Evolutionary conservation across 352 stramenopile genomes (phyloP).

Genomic region (Globisporangium nunn): DNA sequence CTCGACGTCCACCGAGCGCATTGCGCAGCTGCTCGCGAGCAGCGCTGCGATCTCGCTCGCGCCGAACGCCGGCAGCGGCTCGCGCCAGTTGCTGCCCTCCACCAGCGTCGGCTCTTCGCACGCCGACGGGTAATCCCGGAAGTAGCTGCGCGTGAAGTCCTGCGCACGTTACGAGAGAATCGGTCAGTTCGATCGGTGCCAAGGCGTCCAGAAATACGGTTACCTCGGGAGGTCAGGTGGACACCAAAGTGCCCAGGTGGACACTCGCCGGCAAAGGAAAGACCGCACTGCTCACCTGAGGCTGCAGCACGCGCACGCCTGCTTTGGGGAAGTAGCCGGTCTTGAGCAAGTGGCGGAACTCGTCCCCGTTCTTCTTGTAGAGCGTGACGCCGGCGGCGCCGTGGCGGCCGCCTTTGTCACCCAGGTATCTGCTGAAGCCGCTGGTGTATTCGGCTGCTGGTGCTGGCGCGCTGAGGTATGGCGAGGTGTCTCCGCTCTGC

Average conservation of each 20-base stretch:
- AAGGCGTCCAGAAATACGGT: no score
- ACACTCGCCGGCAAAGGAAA: neutral
- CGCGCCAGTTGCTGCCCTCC: constrained; percentile 14
- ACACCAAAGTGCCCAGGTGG: neutral
- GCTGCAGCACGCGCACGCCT: constrained; percentile 23
- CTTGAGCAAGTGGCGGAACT: constrained; percentile 34
- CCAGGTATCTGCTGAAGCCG: constrained; percentile 3
- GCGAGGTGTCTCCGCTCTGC: neutral
- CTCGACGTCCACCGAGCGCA: constrained; percentile 15
- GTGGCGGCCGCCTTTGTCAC: neutral
- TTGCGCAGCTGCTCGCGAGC: constrained; percentile 11
- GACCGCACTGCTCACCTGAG: constrained; percentile 9
- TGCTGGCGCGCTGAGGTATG: neutral
- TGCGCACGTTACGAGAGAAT: neutral
- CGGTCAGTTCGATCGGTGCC: neutral
- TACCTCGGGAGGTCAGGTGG: neutral
- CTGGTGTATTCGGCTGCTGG: constrained; percentile 1
- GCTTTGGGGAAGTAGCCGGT: constrained; percentile 28
- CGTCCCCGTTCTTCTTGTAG: constrained; percentile 33
- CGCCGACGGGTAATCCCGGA: constrained; percentile 15
- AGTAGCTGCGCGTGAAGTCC: constrained; percentile 23
- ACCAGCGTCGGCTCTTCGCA: constrained; percentile 15
- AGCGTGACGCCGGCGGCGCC: neutral
- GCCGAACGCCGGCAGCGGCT: constrained; percentile 33
- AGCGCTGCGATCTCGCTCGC: constrained; percentile 11